These are phyloP conservation scores for Malassezia restricta DNA, from an alignment of 1,284 basidiomycete species.

Conservation along the genomic window DNA sequence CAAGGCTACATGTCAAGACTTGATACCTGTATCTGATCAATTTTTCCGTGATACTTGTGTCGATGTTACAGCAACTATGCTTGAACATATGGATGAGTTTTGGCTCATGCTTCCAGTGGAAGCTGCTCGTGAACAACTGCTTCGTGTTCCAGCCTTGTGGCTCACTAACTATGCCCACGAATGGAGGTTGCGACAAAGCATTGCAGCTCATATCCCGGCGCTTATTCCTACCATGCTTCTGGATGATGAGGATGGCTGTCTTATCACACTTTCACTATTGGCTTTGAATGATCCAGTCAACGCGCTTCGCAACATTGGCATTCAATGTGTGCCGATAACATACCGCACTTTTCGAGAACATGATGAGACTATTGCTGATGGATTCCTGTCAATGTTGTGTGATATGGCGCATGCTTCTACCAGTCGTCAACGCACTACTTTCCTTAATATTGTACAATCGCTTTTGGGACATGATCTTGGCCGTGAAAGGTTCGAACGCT, in stretches of 20 bases:
- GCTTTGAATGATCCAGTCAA: constrained; percentile 69
- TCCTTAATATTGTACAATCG: constrained; percentile 26
- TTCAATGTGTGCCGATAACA: constrained; percentile 43
- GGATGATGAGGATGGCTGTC: constrained; percentile 41
- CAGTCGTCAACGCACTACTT: constrained; percentile 38
- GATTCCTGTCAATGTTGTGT: constrained; percentile 40
- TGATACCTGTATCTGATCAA: constrained; percentile 54
- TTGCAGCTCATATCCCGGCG: constrained; percentile 54
- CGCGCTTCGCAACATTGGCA: constrained; percentile 67
- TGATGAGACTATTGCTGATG: constrained; percentile 30
- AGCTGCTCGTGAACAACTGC: constrained; percentile 53
- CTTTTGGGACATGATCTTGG: constrained; percentile 23
- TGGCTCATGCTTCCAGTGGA: constrained; percentile 53
- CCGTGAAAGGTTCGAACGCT: constrained; percentile 51
- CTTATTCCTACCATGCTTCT: constrained; percentile 49
- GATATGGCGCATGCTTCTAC: constrained; percentile 30
- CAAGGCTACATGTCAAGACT: constrained; percentile 58
- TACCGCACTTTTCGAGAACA: constrained; percentile 30
- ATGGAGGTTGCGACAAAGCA: constrained; percentile 71
- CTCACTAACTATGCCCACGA: constrained; percentile 54
- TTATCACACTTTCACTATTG: constrained; percentile 52
- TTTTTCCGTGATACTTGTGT: constrained; percentile 55
- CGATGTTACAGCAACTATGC: constrained; percentile 54
- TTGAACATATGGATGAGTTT: constrained; percentile 48
- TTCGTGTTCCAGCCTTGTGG: constrained; percentile 56